Percentiles rank a stretch among this genome's conserved stretches.
These are phyloP conservation scores for Tuber brumale DNA, from an alignment of 495 filamentous ascomycete species.

Conservation along the genomic window DNA sequence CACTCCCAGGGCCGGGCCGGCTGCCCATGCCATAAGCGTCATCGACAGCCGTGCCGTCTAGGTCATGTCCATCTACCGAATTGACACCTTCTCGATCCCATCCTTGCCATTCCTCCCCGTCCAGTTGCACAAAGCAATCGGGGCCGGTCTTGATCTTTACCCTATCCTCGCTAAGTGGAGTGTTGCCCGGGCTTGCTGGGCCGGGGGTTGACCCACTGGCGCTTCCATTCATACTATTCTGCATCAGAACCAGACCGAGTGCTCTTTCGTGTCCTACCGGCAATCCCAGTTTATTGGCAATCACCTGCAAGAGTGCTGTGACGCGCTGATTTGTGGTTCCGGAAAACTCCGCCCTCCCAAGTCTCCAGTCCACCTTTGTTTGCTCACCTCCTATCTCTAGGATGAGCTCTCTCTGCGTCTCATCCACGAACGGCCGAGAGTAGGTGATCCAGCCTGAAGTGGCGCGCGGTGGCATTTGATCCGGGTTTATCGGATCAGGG, in stretches of 20 bases:
- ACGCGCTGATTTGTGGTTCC: conserved; percentile 62
- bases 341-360: conserved; percentile 63
- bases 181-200: conserved; percentile 62
- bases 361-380: conserved; percentile 56
- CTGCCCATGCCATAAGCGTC: conserved; percentile 2
- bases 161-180: conserved; percentile 61
- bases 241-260: conserved; percentile 60
- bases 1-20: conserved; percentile 19
- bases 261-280: conserved; percentile 55
- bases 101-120: conserved; percentile 53
- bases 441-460: conserved; percentile 62
- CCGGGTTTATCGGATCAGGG: conserved; percentile 42
- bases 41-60: neutral
- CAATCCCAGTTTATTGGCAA: conserved; percentile 72
- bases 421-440: conserved; percentile 74
- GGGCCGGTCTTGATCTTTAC: conserved; percentile 60
- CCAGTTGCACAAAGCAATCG: conserved; percentile 65
- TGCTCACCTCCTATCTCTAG: conserved; percentile 68
- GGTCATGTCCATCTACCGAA: conserved; percentile 11
- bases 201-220: conserved; percentile 49
- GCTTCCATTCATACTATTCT: conserved; percentile 42
- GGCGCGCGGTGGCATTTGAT: conserved; percentile 10
- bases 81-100: conserved; percentile 38
- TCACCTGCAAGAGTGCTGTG: conserved; percentile 64
- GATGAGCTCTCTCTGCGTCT: conserved; percentile 63